phyloP scores from a whole-genome alignment of 441 rosid genomes.

The Erodium chrysanthum region DNA sequence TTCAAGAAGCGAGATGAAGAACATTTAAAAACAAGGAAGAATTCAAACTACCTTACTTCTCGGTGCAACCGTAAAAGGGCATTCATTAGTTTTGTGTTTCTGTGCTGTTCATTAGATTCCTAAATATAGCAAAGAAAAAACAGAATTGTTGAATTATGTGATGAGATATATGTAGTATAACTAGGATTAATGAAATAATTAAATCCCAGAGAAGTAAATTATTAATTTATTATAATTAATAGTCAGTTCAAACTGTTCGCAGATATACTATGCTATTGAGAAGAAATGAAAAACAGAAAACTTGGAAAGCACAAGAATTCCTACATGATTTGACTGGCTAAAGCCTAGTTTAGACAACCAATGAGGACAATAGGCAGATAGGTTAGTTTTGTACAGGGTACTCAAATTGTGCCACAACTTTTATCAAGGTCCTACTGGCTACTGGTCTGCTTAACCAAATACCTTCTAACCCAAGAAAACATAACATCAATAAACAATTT shows the following conservation, averaged over 20 bases:
- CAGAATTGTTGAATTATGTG: constrained; percentile 11
- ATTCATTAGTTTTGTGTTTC: constrained; percentile 80
- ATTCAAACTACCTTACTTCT: constrained; percentile 69
- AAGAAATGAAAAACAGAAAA: too few species aligned
- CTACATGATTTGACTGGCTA: not conserved
- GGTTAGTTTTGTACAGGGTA: not conserved
- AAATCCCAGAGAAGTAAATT: not conserved
- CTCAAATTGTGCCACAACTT: not conserved
- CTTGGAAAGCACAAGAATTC: not conserved
- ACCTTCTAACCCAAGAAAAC: too few species aligned
- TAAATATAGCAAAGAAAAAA: constrained; percentile 25
- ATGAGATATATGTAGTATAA: not conserved
- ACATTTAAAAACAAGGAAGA: constrained; percentile 15
- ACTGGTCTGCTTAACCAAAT: too few species aligned
- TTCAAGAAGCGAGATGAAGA: not conserved
- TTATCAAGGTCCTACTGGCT: not conserved
- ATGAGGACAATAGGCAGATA: not conserved
- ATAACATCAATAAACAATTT: too few species aligned
- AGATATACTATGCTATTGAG: not conserved
- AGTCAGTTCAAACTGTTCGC: not conserved
- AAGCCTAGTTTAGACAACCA: not conserved
- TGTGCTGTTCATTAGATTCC: constrained; percentile 87
- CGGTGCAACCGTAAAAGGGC: constrained; percentile 82
- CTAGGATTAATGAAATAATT: not conserved
- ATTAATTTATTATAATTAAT: not conserved